Conservation (phyloP, 2,329 filamentous ascomycete genomes). For the Aspergillus alliaceus region DNA sequence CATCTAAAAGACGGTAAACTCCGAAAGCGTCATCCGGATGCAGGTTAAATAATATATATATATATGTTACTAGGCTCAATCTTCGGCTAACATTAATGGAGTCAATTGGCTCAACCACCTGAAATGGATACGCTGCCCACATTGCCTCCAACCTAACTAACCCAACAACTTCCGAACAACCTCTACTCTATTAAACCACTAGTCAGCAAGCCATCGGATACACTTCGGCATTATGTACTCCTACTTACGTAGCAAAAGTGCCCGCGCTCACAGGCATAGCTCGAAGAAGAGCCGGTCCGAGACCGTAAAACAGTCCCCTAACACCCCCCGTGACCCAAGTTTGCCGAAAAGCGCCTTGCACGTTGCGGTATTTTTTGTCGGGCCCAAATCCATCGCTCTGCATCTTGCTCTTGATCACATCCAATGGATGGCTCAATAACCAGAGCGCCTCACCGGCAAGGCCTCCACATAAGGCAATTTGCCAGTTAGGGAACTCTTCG, state of each 20-base stretch:
- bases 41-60: too few relatives aligned
- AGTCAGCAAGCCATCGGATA: neutral
- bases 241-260: constrained; percentile 71
- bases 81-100: too few relatives aligned
- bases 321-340: constrained; percentile 72
- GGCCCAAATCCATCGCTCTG: constrained; percentile 85
- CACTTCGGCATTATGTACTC: neutral
- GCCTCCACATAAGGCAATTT: constrained; percentile 88
- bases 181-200: neutral
- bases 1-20: neutral
- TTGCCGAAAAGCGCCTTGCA: constrained; percentile 81
- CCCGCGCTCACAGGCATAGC: constrained; percentile 94
- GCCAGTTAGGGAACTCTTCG: constrained; percentile 72
- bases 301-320: constrained; percentile 85
- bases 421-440: constrained; percentile 87
- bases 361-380: constrained; percentile 67
- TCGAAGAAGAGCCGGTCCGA: constrained; percentile 83
- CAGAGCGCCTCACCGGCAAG: constrained; percentile 88
- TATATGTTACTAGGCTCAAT: too few relatives aligned
- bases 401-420: constrained; percentile 98
- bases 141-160: too few relatives aligned
- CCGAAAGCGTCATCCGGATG: too few relatives aligned
- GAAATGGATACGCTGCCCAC: too few relatives aligned
- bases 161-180: neutral
- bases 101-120: too few relatives aligned